Evolutionary conservation across 345 rosid genomes (phyloP), one percentile per base, ranked within the genome.

Genomic region (Murraya koenigii): DNA sequence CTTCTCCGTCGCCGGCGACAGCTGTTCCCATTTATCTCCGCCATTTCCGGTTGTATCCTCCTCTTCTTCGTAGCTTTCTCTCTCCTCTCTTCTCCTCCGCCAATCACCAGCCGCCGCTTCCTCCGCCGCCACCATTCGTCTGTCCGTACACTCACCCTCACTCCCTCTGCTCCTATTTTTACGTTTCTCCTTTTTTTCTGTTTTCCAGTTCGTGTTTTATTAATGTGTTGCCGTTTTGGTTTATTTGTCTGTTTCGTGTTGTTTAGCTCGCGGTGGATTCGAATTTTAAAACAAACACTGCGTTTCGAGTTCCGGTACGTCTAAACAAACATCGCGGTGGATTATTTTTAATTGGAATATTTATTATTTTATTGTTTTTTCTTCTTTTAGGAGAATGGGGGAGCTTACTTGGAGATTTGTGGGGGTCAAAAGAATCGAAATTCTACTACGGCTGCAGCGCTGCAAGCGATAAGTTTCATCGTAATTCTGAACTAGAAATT

Each of bases 391-490:
- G 86, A 68, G 52, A 75, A 71, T 54, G 94, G 90, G 90, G 90
- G 69, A 81, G 68, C 66, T 71, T 74, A 13, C 87, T 85, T 74
- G 87, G 82, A 32, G 89, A 90, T 47, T 83, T 90, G 62, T 95
- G 98, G 99, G 87, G 80, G 78, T 90, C 96, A 7, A 86, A 82
- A 22, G 80, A 72, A 63, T 91, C 98, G 8, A 85, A 84, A 47
- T 86, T 88, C 68, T 93, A 86, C 87, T 74, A 81, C 39, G 96
- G 94, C 30, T 95, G 99, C 91, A 92, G 97, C 80, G 86, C 91
- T 79, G 89, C 95, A 79, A 84, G 83, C 81, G 71, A 75, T 22
- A 75, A 77, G 60, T 92, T 93, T 84, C 86, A 30, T 71, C 54
- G 99, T 95, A 83, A 74, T n/a, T 47, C 17, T 69, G 11, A 63